Evolutionary conservation across 2,329 filamentous ascomycete species (phyloP), one percentile per base, ranked within the genome.

Genomic region (Beauveria asiatica): DNA sequence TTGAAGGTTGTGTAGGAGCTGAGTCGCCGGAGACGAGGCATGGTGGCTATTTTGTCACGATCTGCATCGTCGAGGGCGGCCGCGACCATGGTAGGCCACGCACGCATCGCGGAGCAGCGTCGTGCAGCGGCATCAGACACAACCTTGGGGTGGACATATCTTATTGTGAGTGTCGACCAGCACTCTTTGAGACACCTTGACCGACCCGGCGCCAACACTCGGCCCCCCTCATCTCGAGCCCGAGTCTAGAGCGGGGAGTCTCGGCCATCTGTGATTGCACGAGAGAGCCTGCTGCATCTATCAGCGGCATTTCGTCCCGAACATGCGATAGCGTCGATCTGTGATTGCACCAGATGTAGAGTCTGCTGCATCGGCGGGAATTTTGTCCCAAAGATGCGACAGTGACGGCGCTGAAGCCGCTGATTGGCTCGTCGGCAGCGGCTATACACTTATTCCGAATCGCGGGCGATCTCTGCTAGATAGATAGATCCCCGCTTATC

Each of bases 321-420:
- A 60, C 9, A 54, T 37, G 42, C 57, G 57, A 10, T 16, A 5
- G 57, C 2, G 41, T 27, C 13, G 16, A 33, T 33, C 11, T 13
- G 11, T 13, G 30, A 33, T 33, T 33, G 30, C 30, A 21, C 10
- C 30, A 5, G 4, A 33, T 13, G 13, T 33, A 33, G 33, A 37
- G 11, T 13, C 33, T 13, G 33, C 33, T 37, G 11, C 16, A n/a
- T 51, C 33, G 45, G 51, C 59, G 59, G 59, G 45, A 51, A 51
- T 51, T 60, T 60, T 52, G 59, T 39, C 58, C 58, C 45, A 45
- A 51, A 60, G n/a, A 54, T 19, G 42, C 57, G 57, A 17, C 19
- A 9, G 57, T 3, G 41, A 27, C 16, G 16, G 27, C 19, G 41
- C 17, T 59, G 10, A 16, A 37, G 30, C 30, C 30, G 10, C 30